These are phyloP conservation scores for Cupressus sempervirens DNA, from an alignment of 75 land plant genomes.

Conservation along the genomic window DNA sequence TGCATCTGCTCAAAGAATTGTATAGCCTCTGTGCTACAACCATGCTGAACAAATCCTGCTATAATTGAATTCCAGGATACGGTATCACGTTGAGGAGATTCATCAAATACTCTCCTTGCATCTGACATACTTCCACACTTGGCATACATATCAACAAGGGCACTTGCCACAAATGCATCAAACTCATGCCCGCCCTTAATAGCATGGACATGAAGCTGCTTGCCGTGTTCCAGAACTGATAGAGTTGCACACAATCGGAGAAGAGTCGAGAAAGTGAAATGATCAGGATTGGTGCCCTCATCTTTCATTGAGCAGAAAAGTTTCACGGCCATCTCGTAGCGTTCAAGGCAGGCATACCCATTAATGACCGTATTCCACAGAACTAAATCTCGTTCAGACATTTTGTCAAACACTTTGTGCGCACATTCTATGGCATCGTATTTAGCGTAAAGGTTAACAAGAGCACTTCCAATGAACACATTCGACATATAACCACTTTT, in stretches of 20 bases:
- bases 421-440: slow-evolving; percentile 24
- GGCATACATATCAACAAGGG: slow-evolving; percentile 44
- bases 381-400: slow-evolving; percentile 24
- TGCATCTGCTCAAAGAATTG: slow-evolving; percentile 25
- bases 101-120: slow-evolving; percentile 28
- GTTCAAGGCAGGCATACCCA: slow-evolving; percentile 23
- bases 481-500: slow-evolving; percentile 18
- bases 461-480: slow-evolving; percentile 25
- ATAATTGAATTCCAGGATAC: slow-evolving; percentile 41
- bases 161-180: slow-evolving; percentile 22
- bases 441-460: slow-evolving; percentile 33
- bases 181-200: slow-evolving; percentile 22
- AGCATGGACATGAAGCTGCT: slow-evolving; percentile 23
- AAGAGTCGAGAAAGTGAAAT: slow-evolving; percentile 20
- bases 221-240: slow-evolving; percentile 25
- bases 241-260: slow-evolving; percentile 26
- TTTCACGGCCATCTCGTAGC: background rate
- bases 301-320: slow-evolving; percentile 22
- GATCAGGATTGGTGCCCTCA: slow-evolving; percentile 14
- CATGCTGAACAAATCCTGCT: slow-evolving; percentile 34
- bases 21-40: slow-evolving; percentile 24
- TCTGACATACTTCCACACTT: slow-evolving; percentile 37
- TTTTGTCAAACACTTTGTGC: slow-evolving; percentile 15
- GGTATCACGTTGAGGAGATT: slow-evolving; percentile 11
- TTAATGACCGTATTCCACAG: slow-evolving; percentile 36